A percentile compares a stretch with the other conserved stretches of the same genome.
These are phyloP conservation scores for Chrysanthemum seticuspe DNA, from an alignment of 129 eudicot species.

Conservation along the genomic window DNA sequence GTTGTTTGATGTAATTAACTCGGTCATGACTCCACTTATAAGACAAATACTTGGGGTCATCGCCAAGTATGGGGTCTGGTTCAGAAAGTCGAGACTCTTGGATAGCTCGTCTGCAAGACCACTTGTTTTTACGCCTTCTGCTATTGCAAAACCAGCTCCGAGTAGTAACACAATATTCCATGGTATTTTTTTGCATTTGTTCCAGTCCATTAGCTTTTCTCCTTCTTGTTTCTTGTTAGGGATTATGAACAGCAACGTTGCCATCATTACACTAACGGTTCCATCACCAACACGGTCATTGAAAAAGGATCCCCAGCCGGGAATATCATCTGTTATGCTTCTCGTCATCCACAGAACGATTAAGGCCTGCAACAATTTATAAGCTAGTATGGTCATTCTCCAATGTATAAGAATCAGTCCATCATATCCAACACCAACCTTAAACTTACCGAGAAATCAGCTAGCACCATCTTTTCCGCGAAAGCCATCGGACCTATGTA, in stretches of 20 bases:
- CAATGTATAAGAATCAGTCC: neutral
- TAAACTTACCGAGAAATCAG: constrained; percentile 60
- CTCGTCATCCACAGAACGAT: constrained; percentile 89
- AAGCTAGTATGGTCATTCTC: neutral
- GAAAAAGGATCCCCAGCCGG: constrained; percentile 86
- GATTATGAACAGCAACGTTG: constrained; percentile 78
- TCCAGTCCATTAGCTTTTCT: constrained; percentile 95
- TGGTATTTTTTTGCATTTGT: constrained; percentile 89
- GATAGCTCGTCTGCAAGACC: constrained; percentile 73
- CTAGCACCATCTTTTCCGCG: constrained; percentile 79
- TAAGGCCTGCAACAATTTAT: constrained; percentile 35
- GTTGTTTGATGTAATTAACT: constrained; percentile 75
- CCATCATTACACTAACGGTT: constrained; percentile 89
- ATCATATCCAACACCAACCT: neutral
- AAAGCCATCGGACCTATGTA: constrained; percentile 84
- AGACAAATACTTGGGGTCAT: constrained; percentile 62
- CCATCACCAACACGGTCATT: constrained; percentile 86
- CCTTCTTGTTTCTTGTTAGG: constrained; percentile 80
- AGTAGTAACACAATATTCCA: constrained; percentile 77
- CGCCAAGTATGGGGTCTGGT: constrained; percentile 57
- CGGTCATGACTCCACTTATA: constrained; percentile 59
- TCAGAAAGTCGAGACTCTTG: constrained; percentile 51
- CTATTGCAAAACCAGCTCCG: constrained; percentile 93
- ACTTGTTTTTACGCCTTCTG: constrained; percentile 79
- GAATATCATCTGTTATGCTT: constrained; percentile 80